Evolutionary conservation across 441 rosid genomes (phyloP), one percentile per base, ranked within the genome.

Genomic region (Croton setiger): DNA sequence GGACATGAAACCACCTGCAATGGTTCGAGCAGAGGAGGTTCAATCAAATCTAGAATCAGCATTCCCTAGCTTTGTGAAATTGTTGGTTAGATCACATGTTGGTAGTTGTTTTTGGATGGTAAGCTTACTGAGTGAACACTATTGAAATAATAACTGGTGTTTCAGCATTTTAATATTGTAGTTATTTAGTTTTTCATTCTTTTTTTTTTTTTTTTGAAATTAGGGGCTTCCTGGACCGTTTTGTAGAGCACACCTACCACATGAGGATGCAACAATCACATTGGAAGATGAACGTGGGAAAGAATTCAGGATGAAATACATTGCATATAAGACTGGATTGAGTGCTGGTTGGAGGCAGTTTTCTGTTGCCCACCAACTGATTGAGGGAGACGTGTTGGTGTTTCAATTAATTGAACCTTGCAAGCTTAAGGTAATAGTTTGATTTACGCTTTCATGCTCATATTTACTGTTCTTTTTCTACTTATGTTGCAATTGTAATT

Each of bases 301-400:
- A 60, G 79, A 49, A 51, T 83, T 71, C n/a, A 74, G 52, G 58
- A 80, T 80, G 75, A 87, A 82, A 48, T 89, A 87, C 80, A 74
- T 84, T 55, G 82, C 84, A 68, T 74, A 82, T 57, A 87, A 84
- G 79, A 87, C 87, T 3, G 91, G 91, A 74, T 81, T 89, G 72
- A 87, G 95, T 83, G 95, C 92, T 78, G 95, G 95, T 49, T 89
- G 95, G 95, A 84, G 90, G 68, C 88, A 83, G 80, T 89, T 89
- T 75, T 79, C 78, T 63, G 76, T 73, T 71, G 87, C 79, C 10
- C 88, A 85, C 78, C 76, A 74, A 51, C 84, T 89, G 83, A 76
- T 79, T 5, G 92, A 87, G 74, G 95, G 95, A 60, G 92, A 89
- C 78, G 92, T 75, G 59, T 68, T 89, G 76, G 80, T 89, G 72